phyloP scores from a whole-genome alignment of 345 rosid species.

The Eucalyptus tenuipes region DNA sequence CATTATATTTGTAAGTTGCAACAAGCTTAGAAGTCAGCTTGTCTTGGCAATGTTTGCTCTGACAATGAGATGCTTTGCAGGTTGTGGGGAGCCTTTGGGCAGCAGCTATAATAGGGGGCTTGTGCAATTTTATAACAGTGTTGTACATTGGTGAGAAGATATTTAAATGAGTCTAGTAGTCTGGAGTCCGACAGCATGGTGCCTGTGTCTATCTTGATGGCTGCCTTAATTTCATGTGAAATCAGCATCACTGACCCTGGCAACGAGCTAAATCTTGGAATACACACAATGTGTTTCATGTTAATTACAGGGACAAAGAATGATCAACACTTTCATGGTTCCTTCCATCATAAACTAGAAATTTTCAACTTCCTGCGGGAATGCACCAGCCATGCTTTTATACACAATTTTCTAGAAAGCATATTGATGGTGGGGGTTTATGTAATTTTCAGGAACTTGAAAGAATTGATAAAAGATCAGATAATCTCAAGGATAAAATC shows the following conservation, averaged over 20 bases:
- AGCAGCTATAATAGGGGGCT: slow-evolving; percentile 87
- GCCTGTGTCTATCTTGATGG: background rate
- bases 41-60: background rate
- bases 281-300: background rate
- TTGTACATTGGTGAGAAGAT: slow-evolving; percentile 64
- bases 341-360: background rate
- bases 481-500: background rate
- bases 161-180: background rate
- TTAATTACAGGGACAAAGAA: background rate
- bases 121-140: slow-evolving; percentile 89
- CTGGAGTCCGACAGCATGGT: background rate
- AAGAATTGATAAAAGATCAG: background rate
- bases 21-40: background rate
- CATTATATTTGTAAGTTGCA: background rate
- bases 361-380: background rate
- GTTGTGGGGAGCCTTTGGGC: slow-evolving; percentile 51
- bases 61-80: slow-evolving; percentile 16
- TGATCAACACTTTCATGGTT: background rate
- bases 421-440: background rate
- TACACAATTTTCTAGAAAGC: background rate
- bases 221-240: background rate
- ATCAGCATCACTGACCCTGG: background rate
- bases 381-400: background rate
- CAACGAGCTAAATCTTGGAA: background rate
- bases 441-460: background rate